A percentile compares a stretch with the other conserved stretches of the same genome.
These are phyloP conservation scores for Angomonas deanei DNA, from an alignment of 208 protist species.

Conservation along the genomic window DNA sequence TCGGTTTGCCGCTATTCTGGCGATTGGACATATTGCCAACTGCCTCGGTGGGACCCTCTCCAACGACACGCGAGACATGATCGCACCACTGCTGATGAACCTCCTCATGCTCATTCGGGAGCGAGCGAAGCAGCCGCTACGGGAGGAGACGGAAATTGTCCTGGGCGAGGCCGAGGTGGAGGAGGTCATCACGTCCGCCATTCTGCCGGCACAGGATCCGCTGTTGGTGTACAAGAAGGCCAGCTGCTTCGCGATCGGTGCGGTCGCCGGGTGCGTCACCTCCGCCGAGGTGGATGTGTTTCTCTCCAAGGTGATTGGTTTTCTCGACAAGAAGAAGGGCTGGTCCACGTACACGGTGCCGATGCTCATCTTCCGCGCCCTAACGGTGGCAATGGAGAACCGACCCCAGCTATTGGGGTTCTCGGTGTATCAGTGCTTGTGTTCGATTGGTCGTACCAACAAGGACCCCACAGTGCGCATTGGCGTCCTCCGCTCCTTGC, in stretches of 20 bases:
- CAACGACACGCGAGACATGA: conserved; percentile 22
- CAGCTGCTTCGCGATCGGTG: conserved; percentile 42
- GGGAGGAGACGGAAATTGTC: conserved; percentile 11
- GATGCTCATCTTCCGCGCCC: conserved; percentile 46
- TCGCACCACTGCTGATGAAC: conserved; percentile 47
- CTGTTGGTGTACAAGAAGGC: conserved; percentile 31
- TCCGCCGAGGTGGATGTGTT: conserved; percentile 42
- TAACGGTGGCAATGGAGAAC: conserved; percentile 47
- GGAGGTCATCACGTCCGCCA: conserved; percentile 15
- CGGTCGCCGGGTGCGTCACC: conserved; percentile 52
- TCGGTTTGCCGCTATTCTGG: conserved; percentile 53
- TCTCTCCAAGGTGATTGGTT: conserved; percentile 28
- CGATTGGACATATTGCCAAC: conserved; percentile 41
- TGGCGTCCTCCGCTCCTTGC: conserved; percentile 45
- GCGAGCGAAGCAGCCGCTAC: conserved; percentile 19
- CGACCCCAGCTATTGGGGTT: conserved; percentile 60
- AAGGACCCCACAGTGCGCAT: conserved; percentile 22
- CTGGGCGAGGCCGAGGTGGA: conserved; percentile 13
- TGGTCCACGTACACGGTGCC: conserved; percentile 41
- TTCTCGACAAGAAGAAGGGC: conserved; percentile 38
- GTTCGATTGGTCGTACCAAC: conserved; percentile 21
- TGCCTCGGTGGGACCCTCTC: conserved; percentile 47
- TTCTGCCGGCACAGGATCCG: conserved; percentile 29
- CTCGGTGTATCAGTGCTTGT: conserved; percentile 49
- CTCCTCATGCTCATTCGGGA: conserved; percentile 37